phyloP scores from a whole-genome alignment of 176 grass and related monocot species.

The Lolium multiflorum region DNA sequence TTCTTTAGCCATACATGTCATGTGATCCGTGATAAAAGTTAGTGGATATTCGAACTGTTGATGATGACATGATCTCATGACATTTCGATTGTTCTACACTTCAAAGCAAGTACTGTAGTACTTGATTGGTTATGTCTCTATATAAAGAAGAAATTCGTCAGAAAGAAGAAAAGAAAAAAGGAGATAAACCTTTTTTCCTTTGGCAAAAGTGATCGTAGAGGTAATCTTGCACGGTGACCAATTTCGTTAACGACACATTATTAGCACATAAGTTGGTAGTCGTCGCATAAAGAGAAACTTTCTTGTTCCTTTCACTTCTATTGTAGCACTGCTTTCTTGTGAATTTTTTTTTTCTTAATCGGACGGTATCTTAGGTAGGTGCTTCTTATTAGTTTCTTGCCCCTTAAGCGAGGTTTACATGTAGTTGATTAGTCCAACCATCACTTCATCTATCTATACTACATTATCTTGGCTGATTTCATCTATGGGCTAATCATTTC shows the following conservation, averaged over 20 bases:
- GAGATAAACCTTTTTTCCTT: not conserved
- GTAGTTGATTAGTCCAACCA: conserved; percentile 39
- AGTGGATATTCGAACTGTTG: conserved; percentile 43
- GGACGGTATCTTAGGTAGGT: conserved; percentile 26
- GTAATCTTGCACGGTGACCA: not conserved
- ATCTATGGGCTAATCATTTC: conserved; percentile 32
- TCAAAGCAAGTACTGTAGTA: conserved; percentile 50
- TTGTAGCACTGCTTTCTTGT: not conserved
- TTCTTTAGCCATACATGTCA: conserved; percentile 33
- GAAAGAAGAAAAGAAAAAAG: not conserved
- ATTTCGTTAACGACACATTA: conserved; percentile 5
- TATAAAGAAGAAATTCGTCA: conserved; percentile 12
- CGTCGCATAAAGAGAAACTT: not conserved
- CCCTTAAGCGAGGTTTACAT: conserved; percentile 45
- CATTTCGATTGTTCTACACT: conserved; percentile 48
- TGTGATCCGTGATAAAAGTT: conserved; percentile 46
- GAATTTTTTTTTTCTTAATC: not conserved
- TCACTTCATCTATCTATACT: conserved; percentile 36
- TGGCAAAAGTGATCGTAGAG: not conserved
- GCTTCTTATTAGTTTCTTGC: conserved; percentile 42
- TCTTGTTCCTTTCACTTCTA: not conserved
- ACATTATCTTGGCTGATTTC: conserved; percentile 7
- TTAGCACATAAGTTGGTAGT: conserved; percentile 27
- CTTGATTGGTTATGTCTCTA: conserved; percentile 39
- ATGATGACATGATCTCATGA: conserved; percentile 48